Base-by-base conservation (phyloP, 2,329 filamentous ascomycete species). In the Beauveria australis region DNA sequence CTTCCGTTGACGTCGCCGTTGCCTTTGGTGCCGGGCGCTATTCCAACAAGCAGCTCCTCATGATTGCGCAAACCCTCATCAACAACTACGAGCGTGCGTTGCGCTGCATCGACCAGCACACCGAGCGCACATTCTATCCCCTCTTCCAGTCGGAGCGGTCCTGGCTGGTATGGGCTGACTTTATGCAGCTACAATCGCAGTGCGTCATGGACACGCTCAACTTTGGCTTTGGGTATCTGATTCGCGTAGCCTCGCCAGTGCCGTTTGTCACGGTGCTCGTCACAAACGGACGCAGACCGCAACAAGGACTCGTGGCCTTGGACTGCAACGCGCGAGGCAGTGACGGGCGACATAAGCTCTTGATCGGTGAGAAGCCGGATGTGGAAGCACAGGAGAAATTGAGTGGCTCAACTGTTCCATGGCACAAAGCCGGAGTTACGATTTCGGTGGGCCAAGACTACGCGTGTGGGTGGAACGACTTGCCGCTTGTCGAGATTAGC, bases 141-240 rank as follows among this genome's bases (percentile, higher is more conserved):
- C 14, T 24, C 19, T 10, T 56, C 7, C 40, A 8, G 43, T 37
- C 53, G 26, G 53, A 46, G 30, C 24, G 41, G 14, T 56, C 33
- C 14, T 12, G 3, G 24, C 6, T 5, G 14, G 43, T 56, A 5
- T 56, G 53, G 53, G 53, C 53, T 2, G 53, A 56, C n/a, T 47
- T 46, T 28, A 56, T 56, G 43, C 53, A 56, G 43, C 53, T 56
- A 2, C 53, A 56, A 3, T 46, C 53, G 19, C 53, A 24, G 43
- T 56, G 18, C 41, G 53, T 56, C 53, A 56, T 56, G 53, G 53
- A 56, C 26, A n/a, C 28, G 26, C 53, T 56, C 41, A 56, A 47
- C 43, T 56, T 56, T 56, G 53, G 53, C 22, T 22, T 46, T 47
- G 53, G 24, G 12, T 33, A 47, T 37, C 41, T 56, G 1, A 12